A percentile compares a stretch with the other conserved stretches of the same genome.
Conservation (phyloP, 768 basidiomycete species). For the Calocybe indica region DNA sequence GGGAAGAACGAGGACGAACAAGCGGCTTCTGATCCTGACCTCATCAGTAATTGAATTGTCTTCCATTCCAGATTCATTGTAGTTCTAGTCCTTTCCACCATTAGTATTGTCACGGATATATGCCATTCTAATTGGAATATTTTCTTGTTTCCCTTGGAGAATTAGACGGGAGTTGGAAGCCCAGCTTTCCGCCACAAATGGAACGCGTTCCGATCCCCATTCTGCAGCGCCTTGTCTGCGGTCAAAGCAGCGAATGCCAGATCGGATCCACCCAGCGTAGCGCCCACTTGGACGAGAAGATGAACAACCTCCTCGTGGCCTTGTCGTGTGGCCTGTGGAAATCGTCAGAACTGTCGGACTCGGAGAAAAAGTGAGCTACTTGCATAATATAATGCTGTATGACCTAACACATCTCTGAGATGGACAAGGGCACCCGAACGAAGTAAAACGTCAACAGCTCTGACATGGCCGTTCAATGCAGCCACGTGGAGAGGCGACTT, state of each 20-base stretch:
- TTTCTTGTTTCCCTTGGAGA: not conserved
- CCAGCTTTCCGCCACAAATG: constrained; percentile 57
- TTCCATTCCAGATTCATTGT: too few species aligned
- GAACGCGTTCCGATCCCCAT: constrained; percentile 37
- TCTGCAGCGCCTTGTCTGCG: constrained; percentile 23
- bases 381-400: constrained; percentile 82
- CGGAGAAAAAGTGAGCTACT: not conserved
- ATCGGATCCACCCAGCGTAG: constrained; percentile 65
- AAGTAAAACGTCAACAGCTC: constrained; percentile 45
- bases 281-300: constrained; percentile 65
- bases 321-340: constrained; percentile 65
- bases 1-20: constrained; percentile 6
- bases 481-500: constrained; percentile 78
- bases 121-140: not conserved
- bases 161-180: constrained; percentile 8
- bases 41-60: too few species aligned
- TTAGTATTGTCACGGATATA: not conserved
- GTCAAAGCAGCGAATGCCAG: constrained; percentile 52
- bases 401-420: constrained; percentile 71
- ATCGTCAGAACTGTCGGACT: not conserved
- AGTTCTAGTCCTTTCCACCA: too few species aligned
- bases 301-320: constrained; percentile 57
- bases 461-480: constrained; percentile 56
- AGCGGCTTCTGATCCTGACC: not conserved
- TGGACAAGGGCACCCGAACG: constrained; percentile 79